Evolutionary conservation across 1,284 basidiomycete species (phyloP).

Genomic region (Blastosporella zonata): DNA sequence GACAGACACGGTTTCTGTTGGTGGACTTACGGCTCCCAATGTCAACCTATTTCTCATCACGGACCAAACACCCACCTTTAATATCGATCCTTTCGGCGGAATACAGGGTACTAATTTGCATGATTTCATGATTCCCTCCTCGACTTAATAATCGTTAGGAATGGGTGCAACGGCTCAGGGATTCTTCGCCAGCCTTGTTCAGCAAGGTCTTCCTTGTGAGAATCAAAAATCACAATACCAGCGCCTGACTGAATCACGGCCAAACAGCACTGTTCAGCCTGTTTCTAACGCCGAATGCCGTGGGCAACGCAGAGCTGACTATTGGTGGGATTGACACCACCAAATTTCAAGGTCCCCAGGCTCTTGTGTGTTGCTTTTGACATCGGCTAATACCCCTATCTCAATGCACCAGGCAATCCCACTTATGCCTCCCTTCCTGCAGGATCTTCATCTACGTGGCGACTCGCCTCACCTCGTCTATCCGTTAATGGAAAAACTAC

Average conservation of each 20-base stretch:
- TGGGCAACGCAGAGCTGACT: slow-evolving; percentile 52
- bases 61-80: slow-evolving; percentile 47
- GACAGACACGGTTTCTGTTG: slow-evolving; percentile 45
- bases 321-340: slow-evolving; percentile 50
- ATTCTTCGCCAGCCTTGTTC: slow-evolving; percentile 45
- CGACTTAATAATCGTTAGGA: slow-evolving; percentile 29
- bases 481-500: slow-evolving; percentile 53
- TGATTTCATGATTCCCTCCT: slow-evolving; percentile 1
- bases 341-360: slow-evolving; percentile 46
- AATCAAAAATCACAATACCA: slow-evolving; percentile 5
- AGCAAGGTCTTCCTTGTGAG: slow-evolving; percentile 46
- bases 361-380: not conserved
- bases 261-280: slow-evolving; percentile 48
- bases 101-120: slow-evolving; percentile 40
- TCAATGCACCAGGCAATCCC: slow-evolving; percentile 33
- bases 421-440: slow-evolving; percentile 40
- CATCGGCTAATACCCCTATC: not conserved
- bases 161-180: slow-evolving; percentile 45
- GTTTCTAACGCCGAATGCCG: slow-evolving; percentile 45
- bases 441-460: slow-evolving; percentile 39
- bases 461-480: slow-evolving; percentile 43
- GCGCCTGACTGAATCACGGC: not conserved
- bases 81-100: slow-evolving; percentile 52
- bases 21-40: slow-evolving; percentile 35
- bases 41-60: slow-evolving; percentile 48